Percentiles rank a stretch among this genome's conserved stretches.
Conservation (phyloP, 129 eudicot species). For the Artemisia argyi region DNA sequence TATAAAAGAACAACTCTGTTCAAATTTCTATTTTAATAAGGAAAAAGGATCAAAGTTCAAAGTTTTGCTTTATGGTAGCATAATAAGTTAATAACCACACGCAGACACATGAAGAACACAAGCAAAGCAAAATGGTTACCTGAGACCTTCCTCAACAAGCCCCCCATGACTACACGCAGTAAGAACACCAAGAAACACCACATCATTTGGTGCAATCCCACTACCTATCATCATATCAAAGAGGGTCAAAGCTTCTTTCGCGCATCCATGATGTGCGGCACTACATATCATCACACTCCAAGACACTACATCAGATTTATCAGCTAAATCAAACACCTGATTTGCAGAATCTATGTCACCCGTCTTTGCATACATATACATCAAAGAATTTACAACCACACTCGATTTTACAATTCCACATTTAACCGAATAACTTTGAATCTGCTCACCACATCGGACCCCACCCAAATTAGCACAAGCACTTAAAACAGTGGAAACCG, state of each 20-base stretch:
- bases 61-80: no score
- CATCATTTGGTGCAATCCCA: constrained; percentile 42
- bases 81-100: no score
- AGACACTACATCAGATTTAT: constrained; percentile 35
- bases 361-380: constrained; percentile 48
- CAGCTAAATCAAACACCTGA: constrained; percentile 35
- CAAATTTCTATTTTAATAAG: background rate
- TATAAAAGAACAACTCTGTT: background rate
- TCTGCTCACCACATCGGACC: constrained; percentile 46
- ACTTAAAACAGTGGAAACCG: constrained; percentile 40
- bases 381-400: constrained; percentile 39
- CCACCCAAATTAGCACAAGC: constrained; percentile 48
- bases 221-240: constrained; percentile 42
- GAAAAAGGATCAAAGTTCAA: background rate
- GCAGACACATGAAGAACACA: background rate
- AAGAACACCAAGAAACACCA: constrained; percentile 51
- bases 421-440: constrained; percentile 47
- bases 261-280: constrained; percentile 48
- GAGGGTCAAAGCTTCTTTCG: constrained; percentile 40
- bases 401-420: constrained; percentile 28
- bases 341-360: constrained; percentile 52
- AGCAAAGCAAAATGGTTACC: constrained; percentile 5
- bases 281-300: constrained; percentile 55
- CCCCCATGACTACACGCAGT: constrained; percentile 64
- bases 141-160: constrained; percentile 48